A percentile compares a stretch with the other conserved stretches of the same genome.
Evolutionary conservation across 164 flowering plant genomes (phyloP).

Genomic region (Santalum album): DNA sequence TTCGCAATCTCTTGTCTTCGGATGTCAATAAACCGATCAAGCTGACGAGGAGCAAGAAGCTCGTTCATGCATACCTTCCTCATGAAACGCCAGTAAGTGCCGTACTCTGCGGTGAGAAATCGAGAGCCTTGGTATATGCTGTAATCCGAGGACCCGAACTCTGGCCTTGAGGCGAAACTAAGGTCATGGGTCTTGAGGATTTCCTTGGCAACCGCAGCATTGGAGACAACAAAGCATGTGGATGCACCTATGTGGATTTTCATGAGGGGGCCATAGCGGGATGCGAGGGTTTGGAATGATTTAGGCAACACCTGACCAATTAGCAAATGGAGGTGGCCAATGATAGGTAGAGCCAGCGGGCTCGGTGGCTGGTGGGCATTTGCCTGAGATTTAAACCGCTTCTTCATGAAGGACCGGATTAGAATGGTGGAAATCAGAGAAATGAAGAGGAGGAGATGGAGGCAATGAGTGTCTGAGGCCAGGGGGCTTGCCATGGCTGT

Average conservation of each 20-base stretch:
- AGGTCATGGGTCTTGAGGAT: conserved; percentile 39
- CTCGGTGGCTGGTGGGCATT: conserved; percentile 13
- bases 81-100: conserved; percentile 48
- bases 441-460: too few species aligned
- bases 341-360: conserved; percentile 32
- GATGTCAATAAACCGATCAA: conserved; percentile 13
- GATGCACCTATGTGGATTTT: conserved; percentile 19
- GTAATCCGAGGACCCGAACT: conserved; percentile 10
- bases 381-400: too few species aligned
- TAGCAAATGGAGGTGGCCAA: conserved; percentile 43
- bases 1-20: conserved; percentile 17
- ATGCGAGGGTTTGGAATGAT: conserved; percentile 25
- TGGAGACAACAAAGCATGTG: conserved; percentile 34
- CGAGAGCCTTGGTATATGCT: conserved; percentile 21
- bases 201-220: conserved; percentile 32
- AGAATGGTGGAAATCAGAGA: too few species aligned
- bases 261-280: conserved; percentile 28
- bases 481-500: too few species aligned
- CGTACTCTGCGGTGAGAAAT: conserved; percentile 30
- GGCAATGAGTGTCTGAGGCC: too few species aligned
- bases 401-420: too few species aligned
- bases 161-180: background rate
- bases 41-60: conserved; percentile 21
- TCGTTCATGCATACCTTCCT: conserved; percentile 39
- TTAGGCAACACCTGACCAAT: conserved; percentile 22